These are phyloP conservation scores for Nicotiana attenuata DNA, from an alignment of 257 asterid species.

Conservation along the genomic window DNA sequence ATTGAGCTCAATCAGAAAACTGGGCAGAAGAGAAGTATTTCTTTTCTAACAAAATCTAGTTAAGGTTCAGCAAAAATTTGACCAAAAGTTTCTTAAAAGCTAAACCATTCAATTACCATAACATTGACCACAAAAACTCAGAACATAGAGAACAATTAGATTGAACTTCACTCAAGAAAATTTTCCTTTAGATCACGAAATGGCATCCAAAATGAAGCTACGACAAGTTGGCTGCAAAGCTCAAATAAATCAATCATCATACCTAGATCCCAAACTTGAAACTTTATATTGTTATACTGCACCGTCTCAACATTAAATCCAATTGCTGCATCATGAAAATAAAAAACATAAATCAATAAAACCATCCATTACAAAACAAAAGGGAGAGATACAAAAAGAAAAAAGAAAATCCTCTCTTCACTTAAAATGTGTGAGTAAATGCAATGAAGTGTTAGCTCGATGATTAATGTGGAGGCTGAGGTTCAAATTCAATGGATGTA, in stretches of 20 bases:
- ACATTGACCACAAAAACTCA: not conserved
- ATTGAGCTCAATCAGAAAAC: not conserved
- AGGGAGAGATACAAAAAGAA: not conserved
- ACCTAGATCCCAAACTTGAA: slow-evolving; percentile 98
- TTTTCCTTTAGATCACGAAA: not conserved
- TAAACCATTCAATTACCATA: not conserved
- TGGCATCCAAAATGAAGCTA: not conserved
- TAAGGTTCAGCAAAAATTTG: not conserved
- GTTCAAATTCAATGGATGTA: not conserved
- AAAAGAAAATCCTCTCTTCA: not conserved
- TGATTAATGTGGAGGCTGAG: not conserved
- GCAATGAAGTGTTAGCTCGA: not conserved
- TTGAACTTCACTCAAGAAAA: not conserved
- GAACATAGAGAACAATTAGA: not conserved
- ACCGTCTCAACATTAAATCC: slow-evolving; percentile 95
- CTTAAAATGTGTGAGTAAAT: not conserved
- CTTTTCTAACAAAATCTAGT: not conserved
- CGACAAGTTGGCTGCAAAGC: not conserved
- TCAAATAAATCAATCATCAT: slow-evolving; percentile 9
- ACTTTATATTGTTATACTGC: slow-evolving; percentile 80
- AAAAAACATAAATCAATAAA: not conserved
- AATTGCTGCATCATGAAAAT: slow-evolving; percentile 54
- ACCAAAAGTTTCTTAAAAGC: not conserved
- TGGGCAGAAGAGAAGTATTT: not conserved
- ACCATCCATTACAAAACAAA: not conserved